A percentile compares a stretch with the other conserved stretches of the same genome.
Conservation (phyloP, 495 filamentous ascomycete species). For the Aeminium ludgeri region DNA sequence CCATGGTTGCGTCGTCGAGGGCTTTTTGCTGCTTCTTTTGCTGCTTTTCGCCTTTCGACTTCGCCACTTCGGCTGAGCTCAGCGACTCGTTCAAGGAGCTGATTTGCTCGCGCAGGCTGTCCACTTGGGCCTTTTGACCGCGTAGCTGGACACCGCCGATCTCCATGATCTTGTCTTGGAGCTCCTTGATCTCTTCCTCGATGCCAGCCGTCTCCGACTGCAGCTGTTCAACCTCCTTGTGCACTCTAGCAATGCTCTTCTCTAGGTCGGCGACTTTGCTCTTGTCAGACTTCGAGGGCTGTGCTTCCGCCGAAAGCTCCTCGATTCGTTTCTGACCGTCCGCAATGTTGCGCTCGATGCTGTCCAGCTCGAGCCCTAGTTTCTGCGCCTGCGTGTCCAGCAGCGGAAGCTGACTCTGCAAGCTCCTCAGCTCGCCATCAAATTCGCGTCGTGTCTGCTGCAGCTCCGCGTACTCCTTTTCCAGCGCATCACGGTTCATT, state of each 20-base stretch:
- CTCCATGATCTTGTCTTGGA: slow-evolving; percentile 97
- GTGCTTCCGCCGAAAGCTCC: slow-evolving; percentile 64
- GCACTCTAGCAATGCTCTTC: slow-evolving; percentile 56
- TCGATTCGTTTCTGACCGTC: slow-evolving; percentile 70
- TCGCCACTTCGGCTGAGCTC: slow-evolving; percentile 66
- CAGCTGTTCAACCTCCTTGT: slow-evolving; percentile 64
- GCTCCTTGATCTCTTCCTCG: slow-evolving; percentile 74
- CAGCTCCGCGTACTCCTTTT: slow-evolving; percentile 62
- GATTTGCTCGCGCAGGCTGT: slow-evolving; percentile 74
- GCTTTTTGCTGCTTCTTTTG: slow-evolving; percentile 74
- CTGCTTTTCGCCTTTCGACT: slow-evolving; percentile 83
- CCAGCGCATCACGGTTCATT: slow-evolving; percentile 65
- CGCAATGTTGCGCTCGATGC: slow-evolving; percentile 61
- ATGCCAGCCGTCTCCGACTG: slow-evolving; percentile 65
- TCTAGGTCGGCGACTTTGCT: slow-evolving; percentile 46
- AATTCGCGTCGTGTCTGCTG: slow-evolving; percentile 64
- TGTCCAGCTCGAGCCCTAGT: slow-evolving; percentile 75
- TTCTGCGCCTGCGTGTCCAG: slow-evolving; percentile 87
- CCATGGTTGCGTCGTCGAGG: slow-evolving; percentile 51
- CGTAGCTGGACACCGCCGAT: slow-evolving; percentile 85
- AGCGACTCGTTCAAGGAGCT: slow-evolving; percentile 61
- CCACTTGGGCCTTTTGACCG: slow-evolving; percentile 83
- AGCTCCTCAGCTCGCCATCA: slow-evolving; percentile 50
- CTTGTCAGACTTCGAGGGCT: slow-evolving; percentile 64
- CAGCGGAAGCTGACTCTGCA: slow-evolving; percentile 67